Percentiles rank a stretch among this genome's conserved stretches.
phyloP scores from a whole-genome alignment of 306 rosid genomes.

The Cicer arietinum region DNA sequence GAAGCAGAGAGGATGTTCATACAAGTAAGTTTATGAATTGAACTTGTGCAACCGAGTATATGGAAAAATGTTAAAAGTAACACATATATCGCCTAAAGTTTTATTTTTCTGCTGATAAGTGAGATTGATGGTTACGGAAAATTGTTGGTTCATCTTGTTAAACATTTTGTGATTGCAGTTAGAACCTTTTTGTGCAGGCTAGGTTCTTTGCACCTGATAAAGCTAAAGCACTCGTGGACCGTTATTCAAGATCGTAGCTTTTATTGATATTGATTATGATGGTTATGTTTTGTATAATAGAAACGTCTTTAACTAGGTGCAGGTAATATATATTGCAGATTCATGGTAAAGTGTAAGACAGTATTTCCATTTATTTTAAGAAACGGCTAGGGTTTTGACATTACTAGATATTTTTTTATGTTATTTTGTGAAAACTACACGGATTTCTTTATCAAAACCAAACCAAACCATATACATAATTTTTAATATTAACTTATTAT shows the following conservation, averaged over 20 bases:
- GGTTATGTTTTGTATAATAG: slow-evolving; percentile 14
- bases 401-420: too few species aligned
- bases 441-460: too few species aligned
- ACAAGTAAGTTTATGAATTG: slow-evolving; percentile 68
- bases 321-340: slow-evolving; percentile 3
- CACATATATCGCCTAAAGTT: background rate
- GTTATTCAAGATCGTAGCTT: slow-evolving; percentile 56
- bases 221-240: slow-evolving; percentile 86
- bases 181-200: slow-evolving; percentile 59
- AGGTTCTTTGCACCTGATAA: slow-evolving; percentile 87
- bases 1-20: slow-evolving; percentile 97
- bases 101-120: background rate
- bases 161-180: background rate
- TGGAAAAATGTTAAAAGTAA: background rate
- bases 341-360: background rate
- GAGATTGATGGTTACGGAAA: background rate
- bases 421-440: too few species aligned
- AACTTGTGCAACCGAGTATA: slow-evolving; percentile 3
- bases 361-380: background rate
- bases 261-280: background rate
- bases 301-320: slow-evolving; percentile 2
- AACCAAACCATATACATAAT: too few species aligned
- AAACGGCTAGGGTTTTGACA: background rate
- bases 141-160: slow-evolving; percentile 1
- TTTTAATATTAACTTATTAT: too few species aligned